A percentile compares a stretch with the other conserved stretches of the same genome.
Conservation (phyloP, 2,329 filamentous ascomycete genomes). For the Simplicillium sp. region DNA sequence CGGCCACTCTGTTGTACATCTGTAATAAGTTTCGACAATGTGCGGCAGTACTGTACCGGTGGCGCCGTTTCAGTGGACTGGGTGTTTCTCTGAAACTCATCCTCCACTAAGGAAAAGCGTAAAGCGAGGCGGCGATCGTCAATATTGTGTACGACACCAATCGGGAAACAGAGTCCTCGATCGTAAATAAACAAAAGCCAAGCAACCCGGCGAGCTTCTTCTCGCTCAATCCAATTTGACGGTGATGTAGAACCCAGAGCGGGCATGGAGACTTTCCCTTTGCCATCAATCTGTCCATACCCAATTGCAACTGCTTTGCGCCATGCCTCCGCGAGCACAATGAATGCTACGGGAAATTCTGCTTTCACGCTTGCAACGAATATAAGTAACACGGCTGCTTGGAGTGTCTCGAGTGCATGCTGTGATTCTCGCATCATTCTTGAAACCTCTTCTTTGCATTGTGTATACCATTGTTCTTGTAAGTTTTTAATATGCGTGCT, state of each 20-base stretch:
- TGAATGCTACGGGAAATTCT: conserved; percentile 11
- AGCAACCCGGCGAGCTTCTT: conserved; percentile 11
- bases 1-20: conserved; percentile 7
- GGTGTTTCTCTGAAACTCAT: conserved; percentile 7
- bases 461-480: conserved; percentile 11
- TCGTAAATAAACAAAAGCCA: conserved; percentile 16
- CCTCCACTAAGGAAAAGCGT: conserved; percentile 13
- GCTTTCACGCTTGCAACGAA: conserved; percentile 10
- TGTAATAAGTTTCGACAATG: conserved; percentile 11
- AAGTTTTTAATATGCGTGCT: conserved; percentile 8
- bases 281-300: conserved; percentile 8
- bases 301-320: conserved; percentile 13
- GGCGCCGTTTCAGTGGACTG: not conserved
- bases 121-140: conserved; percentile 13
- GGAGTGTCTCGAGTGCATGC: conserved; percentile 10
- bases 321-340: conserved; percentile 14
- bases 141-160: conserved; percentile 13
- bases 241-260: conserved; percentile 5
- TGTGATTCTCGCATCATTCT: conserved; percentile 8
- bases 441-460: conserved; percentile 10
- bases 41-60: conserved; percentile 4
- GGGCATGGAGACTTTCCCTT: conserved; percentile 1
- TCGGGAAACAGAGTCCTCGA: conserved; percentile 14
- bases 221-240: conserved; percentile 10
- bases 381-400: conserved; percentile 12